A percentile compares a stretch with the other conserved stretches of the same genome.
Evolutionary conservation across 176 grass and related monocot species (phyloP).

Genomic region (Chrysopogon serrulatus): DNA sequence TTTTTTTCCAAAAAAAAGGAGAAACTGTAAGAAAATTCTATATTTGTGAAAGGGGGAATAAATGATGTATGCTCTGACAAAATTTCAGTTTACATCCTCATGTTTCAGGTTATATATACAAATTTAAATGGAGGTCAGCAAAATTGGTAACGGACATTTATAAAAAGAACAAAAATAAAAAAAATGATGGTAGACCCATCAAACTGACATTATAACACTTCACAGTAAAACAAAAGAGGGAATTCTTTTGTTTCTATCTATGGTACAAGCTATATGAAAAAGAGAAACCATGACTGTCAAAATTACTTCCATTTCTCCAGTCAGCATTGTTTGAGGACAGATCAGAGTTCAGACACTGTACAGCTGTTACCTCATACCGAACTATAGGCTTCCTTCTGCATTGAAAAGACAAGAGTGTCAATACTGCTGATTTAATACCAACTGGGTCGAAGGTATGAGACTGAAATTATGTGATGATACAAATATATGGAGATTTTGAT

Average conservation of each 20-base stretch:
- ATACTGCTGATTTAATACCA: background rate
- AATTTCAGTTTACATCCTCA: background rate
- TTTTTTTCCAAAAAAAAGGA: background rate
- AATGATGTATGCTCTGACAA: background rate
- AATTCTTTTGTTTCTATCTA: slow-evolving; percentile 26
- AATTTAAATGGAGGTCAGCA: background rate
- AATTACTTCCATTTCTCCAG: slow-evolving; percentile 14
- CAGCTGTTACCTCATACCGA: slow-evolving; percentile 43
- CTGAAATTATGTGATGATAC: background rate
- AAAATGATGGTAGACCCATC: background rate
- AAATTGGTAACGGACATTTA: slow-evolving; percentile 13
- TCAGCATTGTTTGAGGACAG: slow-evolving; percentile 20
- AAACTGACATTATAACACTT: slow-evolving; percentile 3
- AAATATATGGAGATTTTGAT: background rate
- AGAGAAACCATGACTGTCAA: slow-evolving; percentile 8
- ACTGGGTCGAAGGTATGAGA: background rate
- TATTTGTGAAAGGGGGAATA: background rate
- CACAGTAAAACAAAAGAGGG: slow-evolving; percentile 15
- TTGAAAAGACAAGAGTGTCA: slow-evolving; percentile 1
- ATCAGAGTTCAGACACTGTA: slow-evolving; percentile 55
- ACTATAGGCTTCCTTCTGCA: slow-evolving; percentile 33
- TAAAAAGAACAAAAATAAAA: slow-evolving; percentile 8
- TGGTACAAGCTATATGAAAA: slow-evolving; percentile 25
- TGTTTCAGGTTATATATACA: slow-evolving; percentile 30
- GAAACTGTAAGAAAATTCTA: background rate